These are phyloP conservation scores for Penstemon barbatus DNA, from an alignment of 257 asterid species.

Conservation along the genomic window DNA sequence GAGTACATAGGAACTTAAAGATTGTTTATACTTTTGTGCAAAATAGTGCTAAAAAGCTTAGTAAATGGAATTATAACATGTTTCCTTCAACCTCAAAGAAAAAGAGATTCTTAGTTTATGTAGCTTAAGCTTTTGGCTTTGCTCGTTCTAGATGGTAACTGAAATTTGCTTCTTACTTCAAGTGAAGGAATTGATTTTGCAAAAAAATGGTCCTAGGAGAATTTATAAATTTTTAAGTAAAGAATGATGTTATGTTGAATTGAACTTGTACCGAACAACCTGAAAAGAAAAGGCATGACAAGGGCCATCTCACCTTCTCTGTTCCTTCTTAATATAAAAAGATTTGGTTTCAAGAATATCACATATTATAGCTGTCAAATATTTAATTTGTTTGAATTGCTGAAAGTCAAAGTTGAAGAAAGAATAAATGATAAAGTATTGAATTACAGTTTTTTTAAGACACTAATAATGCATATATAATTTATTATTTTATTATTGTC, in stretches of 20 bases:
- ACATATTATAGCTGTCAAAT: constrained; percentile 16
- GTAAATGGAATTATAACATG: neutral
- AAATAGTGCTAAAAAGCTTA: too few species aligned
- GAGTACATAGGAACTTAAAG: too few species aligned
- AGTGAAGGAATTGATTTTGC: neutral
- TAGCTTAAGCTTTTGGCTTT: neutral
- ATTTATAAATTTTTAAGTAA: neutral
- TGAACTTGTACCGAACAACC: too few species aligned
- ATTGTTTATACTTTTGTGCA: too few species aligned
- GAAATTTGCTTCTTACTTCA: neutral
- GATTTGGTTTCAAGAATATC: constrained; percentile 1
- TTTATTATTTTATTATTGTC: too few species aligned
- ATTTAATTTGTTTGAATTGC: constrained; percentile 19
- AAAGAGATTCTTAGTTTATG: neutral
- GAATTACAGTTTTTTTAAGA: too few species aligned
- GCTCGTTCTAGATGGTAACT: neutral
- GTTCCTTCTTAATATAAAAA: neutral
- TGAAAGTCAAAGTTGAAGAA: constrained; percentile 29
- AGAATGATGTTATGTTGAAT: too few species aligned
- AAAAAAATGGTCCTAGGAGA: neutral
- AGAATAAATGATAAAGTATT: constrained; percentile 33
- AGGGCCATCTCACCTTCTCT: neutral
- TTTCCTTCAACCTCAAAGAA: neutral
- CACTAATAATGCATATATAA: constrained; percentile 4
- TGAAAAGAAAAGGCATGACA: neutral